Conservation (phyloP, 2,329 filamentous ascomycete species). For the Botryotinia globosa region DNA sequence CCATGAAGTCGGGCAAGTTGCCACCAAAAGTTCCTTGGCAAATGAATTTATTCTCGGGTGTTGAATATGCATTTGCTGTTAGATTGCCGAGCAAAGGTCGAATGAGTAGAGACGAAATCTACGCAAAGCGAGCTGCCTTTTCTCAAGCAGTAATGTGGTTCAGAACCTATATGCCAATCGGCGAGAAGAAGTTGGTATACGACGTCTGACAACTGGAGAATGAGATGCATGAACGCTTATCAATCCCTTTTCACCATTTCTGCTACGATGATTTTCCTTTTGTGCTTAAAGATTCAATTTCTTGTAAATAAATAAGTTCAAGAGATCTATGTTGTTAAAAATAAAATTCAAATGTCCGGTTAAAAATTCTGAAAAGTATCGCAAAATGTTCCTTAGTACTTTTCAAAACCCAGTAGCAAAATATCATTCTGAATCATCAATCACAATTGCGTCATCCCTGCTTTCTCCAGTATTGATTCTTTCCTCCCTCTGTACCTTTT, state of each 20-base stretch:
- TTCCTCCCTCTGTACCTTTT: background rate
- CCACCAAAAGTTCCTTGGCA: background rate
- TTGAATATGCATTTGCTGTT: background rate
- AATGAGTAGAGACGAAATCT: background rate
- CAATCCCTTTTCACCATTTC: background rate
- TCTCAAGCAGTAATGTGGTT: slow-evolving; percentile 2
- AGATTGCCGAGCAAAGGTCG: background rate
- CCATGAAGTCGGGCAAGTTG: background rate
- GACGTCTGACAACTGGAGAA: background rate
- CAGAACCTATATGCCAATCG: background rate
- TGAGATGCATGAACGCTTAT: background rate
- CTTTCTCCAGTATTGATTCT: background rate
- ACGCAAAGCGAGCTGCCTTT: slow-evolving; percentile 5
- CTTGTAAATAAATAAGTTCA: background rate
- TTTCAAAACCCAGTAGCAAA: too few relatives aligned
- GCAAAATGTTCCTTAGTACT: background rate
- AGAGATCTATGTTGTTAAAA: background rate
- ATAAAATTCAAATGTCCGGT: background rate
- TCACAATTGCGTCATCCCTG: background rate
- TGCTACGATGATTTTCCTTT: background rate
- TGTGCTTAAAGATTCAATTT: background rate
- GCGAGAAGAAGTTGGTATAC: background rate
- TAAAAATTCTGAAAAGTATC: background rate
- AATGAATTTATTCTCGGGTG: background rate
- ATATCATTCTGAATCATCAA: slow-evolving; percentile 1